These are phyloP conservation scores for Mucor racemosus DNA, from an alignment of 371 early-diverging fungal genomes.

Conservation along the genomic window DNA sequence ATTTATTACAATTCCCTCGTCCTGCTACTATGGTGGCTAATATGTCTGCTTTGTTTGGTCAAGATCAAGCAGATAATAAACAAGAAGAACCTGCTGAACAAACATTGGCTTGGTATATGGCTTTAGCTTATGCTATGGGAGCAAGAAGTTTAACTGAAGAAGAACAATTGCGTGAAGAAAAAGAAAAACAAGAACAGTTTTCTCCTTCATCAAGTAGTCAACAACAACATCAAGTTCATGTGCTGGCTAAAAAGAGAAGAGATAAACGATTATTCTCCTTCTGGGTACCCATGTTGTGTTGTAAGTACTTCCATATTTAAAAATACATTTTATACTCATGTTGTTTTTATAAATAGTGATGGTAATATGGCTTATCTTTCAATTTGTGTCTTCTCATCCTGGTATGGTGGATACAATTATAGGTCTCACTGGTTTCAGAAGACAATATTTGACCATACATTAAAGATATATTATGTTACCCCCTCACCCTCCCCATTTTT, in stretches of 20 bases:
- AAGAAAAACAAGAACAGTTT: not conserved
- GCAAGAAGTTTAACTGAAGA: conserved; percentile 31
- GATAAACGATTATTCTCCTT: conserved; percentile 49
- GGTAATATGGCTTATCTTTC: conserved; percentile 46
- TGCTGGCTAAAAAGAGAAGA: conserved; percentile 38
- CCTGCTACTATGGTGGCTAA: conserved; percentile 46
- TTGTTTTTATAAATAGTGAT: conserved; percentile 33
- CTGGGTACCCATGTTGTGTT: conserved; percentile 53
- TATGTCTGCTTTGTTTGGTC: conserved; percentile 39
- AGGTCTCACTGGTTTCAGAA: conserved; percentile 33
- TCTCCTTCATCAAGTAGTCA: not conserved
- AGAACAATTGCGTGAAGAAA: not conserved
- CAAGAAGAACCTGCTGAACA: conserved; percentile 40
- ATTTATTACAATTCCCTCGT: conserved; percentile 44
- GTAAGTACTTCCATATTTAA: conserved; percentile 33
- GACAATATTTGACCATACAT: conserved; percentile 32
- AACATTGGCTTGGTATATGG: conserved; percentile 56
- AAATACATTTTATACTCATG: not conserved
- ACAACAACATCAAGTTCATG: conserved; percentile 1
- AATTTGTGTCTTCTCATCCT: conserved; percentile 40
- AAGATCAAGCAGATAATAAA: conserved; percentile 9
- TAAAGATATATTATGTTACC: conserved; percentile 6
- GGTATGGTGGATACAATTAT: conserved; percentile 29
- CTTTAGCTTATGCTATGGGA: conserved; percentile 54
- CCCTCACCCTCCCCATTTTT: not conserved